These are phyloP conservation scores for Petunia secreta DNA, from an alignment of 257 asterid genomes.

Conservation along the genomic window DNA sequence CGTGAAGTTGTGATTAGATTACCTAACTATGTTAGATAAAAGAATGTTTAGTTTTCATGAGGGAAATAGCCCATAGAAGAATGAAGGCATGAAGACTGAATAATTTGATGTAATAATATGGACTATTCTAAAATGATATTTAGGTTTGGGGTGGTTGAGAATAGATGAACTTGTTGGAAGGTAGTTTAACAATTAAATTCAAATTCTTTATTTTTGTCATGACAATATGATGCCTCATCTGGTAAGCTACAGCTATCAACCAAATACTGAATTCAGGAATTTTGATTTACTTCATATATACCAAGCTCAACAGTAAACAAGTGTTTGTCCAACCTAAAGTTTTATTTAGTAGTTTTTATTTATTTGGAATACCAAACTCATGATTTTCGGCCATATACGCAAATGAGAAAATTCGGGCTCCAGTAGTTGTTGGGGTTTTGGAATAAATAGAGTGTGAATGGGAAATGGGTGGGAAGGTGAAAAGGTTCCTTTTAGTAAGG, in stretches of 20 bases:
- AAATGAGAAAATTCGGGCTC: too few species aligned
- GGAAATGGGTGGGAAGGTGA: too few species aligned
- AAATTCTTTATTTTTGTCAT: background rate
- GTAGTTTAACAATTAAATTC: conserved; percentile 19
- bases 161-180: background rate
- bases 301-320: background rate
- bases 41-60: background rate
- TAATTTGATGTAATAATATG: background rate
- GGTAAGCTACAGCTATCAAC: background rate
- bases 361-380: too few species aligned
- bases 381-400: too few species aligned
- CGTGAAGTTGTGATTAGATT: conserved; percentile 9
- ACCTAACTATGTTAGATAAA: background rate
- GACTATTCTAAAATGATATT: background rate
- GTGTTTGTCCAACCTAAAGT: background rate
- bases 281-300: background rate
- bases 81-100: background rate
- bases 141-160: conserved; percentile 3
- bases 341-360: too few species aligned
- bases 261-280: background rate
- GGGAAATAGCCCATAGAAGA: background rate
- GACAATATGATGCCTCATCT: background rate
- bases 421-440: too few species aligned
- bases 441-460: too few species aligned
- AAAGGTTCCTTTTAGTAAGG: too few species aligned